These are phyloP conservation scores for Tagetes patula DNA, from an alignment of 129 eudicot genomes.

Conservation along the genomic window DNA sequence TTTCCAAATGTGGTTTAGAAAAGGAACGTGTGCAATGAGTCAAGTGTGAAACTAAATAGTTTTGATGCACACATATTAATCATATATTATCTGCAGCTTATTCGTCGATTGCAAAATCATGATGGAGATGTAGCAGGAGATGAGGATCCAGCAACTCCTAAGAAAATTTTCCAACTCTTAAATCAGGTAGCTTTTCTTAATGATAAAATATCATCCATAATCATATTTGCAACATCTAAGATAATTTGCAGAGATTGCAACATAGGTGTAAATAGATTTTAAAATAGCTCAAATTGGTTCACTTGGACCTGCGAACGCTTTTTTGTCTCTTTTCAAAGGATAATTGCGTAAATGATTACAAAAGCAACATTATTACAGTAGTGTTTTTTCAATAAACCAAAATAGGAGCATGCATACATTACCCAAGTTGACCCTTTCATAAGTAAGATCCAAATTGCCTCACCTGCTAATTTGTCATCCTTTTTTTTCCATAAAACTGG, in stretches of 20 bases:
- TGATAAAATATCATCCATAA: not conserved
- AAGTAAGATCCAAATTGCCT: not conserved
- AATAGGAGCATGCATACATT: not conserved
- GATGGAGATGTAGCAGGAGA: conserved; percentile 93
- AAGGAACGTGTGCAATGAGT: conserved; percentile 1
- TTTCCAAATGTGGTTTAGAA: not conserved
- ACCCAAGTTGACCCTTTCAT: not conserved
- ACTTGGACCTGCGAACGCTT: not conserved
- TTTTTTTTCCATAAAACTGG: not conserved
- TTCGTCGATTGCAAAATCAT: conserved; percentile 71
- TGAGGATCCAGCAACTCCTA: conserved; percentile 88
- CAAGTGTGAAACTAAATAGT: not conserved
- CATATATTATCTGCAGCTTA: conserved; percentile 48
- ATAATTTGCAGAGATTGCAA: not conserved
- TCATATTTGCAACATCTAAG: not conserved
- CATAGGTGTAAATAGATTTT: not conserved
- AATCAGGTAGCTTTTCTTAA: conserved; percentile 56
- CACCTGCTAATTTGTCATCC: not conserved
- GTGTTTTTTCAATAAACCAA: not conserved
- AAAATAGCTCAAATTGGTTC: not conserved
- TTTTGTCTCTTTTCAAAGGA: not conserved
- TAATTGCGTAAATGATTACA: not conserved
- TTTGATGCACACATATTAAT: not conserved
- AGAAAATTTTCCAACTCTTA: conserved; percentile 80
- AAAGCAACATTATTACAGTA: not conserved